Percentiles rank a stretch among this genome's conserved stretches.
phyloP scores from a whole-genome alignment of 345 rosid genomes.

The Syzygium jambos region DNA sequence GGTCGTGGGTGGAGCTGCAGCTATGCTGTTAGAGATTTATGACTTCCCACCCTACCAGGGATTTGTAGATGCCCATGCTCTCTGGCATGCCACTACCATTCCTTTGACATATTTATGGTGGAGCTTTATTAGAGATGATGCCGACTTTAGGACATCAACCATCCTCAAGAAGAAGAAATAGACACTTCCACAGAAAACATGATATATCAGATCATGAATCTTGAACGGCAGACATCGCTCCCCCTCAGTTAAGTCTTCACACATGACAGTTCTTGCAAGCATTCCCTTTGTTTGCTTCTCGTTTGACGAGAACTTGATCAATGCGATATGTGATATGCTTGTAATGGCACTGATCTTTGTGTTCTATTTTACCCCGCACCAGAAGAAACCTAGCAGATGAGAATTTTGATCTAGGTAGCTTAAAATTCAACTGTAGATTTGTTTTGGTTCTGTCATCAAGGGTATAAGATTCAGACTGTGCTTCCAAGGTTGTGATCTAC shows the following conservation, averaged over 20 bases:
- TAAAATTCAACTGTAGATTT: background rate
- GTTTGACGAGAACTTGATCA: background rate
- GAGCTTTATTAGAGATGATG: conserved; percentile 85
- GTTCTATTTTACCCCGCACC: background rate
- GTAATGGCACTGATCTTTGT: background rate
- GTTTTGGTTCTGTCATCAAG: background rate
- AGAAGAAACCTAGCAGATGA: background rate
- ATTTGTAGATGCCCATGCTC: conserved; percentile 65
- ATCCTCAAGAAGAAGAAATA: conserved; percentile 52
- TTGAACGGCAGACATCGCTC: background rate
- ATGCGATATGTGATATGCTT: background rate
- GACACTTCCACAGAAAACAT: background rate
- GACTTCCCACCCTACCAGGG: conserved; percentile 82
- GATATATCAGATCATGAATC: background rate
- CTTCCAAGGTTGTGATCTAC: background rate
- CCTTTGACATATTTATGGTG: conserved; percentile 79
- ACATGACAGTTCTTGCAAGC: background rate
- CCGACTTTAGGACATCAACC: conserved; percentile 53
- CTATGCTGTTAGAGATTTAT: conserved; percentile 42
- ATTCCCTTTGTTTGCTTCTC: background rate
- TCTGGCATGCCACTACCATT: conserved; percentile 62
- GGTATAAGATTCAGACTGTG: background rate
- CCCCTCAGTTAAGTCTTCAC: background rate
- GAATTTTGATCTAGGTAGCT: background rate
- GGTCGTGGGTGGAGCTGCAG: conserved; percentile 32